Base-by-base conservation (phyloP, 805 yeast genomes). In the Komagataella phaffii region DNA sequence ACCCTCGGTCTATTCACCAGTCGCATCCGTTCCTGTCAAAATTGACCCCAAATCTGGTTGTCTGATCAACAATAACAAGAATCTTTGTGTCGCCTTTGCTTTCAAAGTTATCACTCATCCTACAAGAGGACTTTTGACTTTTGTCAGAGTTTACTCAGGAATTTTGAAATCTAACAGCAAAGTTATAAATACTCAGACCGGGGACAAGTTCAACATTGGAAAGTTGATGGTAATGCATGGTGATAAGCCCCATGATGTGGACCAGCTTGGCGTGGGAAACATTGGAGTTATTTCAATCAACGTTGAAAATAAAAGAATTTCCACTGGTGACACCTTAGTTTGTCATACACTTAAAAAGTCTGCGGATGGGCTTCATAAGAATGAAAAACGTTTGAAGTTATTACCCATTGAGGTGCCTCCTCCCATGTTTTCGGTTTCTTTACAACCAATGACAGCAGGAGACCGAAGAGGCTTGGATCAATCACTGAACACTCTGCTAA, bases 71-170 rank as follows among this genome's bases (percentile, higher is more conserved):
- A 70, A 75, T 36, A 79, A 80, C 58, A 74, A 77, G n/a, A 74
- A 80, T 49, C 61, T 86, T 21, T 75, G 88, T 3, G 75, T 88
- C 6, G 90, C 95, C 0, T 71, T 91, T 45, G 97, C 96, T 1
- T 93, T 93, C 69, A 93, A 93, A 64, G 96, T 91, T 4, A 76
- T 85, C 49, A 83, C 90, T 3, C 96, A 93, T 63, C 85, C 88
- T 2, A 80, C 80, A 18, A 75, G 89, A 55, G 96, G 96, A 1
- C 73, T 81, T 1, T 79, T 90, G 83, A 83, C 87, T 6, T 93
- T 83, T 63, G 82, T 91, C 24, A 72, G 99, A 52, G 93, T 93
- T 3, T 93, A 93, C 67, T 77, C 90, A 50, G 99, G 99, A 0
- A 75, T 71, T 45, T 64, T 93, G 17, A 74, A 72, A 51, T 74